Base-by-base conservation (phyloP, 257 asterid species). In the Plectranthus barbatus region DNA sequence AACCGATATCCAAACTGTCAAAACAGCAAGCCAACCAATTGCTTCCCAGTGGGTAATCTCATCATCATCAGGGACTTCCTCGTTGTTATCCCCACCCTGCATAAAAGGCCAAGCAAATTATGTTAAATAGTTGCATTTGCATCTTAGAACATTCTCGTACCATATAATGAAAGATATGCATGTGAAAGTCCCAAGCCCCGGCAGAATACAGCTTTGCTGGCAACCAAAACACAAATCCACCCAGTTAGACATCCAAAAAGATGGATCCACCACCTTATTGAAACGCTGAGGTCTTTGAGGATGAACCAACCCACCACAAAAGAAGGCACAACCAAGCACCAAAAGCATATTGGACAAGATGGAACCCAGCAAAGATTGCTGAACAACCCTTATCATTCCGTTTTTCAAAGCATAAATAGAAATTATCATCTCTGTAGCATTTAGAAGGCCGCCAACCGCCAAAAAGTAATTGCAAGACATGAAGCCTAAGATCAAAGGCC, bases 281-380 rank as follows among this genome's bases (percentile, higher is more conserved):
- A 93, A 93, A 51, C 52, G 65, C 79, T 93, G 99, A 39, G 87
- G 88, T 77, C 78, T 90, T 67, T 81, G 79, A 45, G 24, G 76
- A 77, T 90, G 95, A 74, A 80, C 87, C 4, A 87, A 68, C 59
- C 97, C 97, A 52, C 99, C 99, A 18, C 95, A 77, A 59, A 90
- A 83, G 78, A 93, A 93, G 76, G 99, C 96, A 19, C 99, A 93
- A 54, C 99, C 99, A 42, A 93, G 97, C 58, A 93, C 97, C 79
- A 93, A 73, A 66, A 93, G 88, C 97, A 93, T 90, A 72, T 93
- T 93, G 8, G 99, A 93, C 75, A 93, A 90, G 67, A 93, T 89
- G 64, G 99, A 93, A 69, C 96, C 99, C 31, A 93, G 81, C 54
- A 93, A 72, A 49, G 99, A 93, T 55, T 87, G 94, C 48, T 93